Percentiles rank a stretch among this genome's conserved stretches.
These are phyloP conservation scores for Telfairia occidentalis DNA, from an alignment of 331 rosid genomes.

Conservation along the genomic window DNA sequence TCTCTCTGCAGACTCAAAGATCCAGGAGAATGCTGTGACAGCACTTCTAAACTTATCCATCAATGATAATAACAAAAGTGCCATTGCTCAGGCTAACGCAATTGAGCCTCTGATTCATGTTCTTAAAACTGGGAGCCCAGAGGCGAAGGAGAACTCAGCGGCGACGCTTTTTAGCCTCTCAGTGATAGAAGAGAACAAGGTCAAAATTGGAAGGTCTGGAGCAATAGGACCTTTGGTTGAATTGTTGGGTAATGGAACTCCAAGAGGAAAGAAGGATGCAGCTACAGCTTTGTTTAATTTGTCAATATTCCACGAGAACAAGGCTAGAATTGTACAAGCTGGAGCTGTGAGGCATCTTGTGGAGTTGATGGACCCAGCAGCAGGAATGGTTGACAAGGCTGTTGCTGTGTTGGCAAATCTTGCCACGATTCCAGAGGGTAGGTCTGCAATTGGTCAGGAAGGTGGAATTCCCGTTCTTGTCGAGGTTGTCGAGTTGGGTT, in stretches of 20 bases:
- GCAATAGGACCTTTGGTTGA: slow-evolving; percentile 87
- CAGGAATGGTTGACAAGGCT: slow-evolving; percentile 21
- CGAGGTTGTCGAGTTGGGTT: slow-evolving; percentile 24
- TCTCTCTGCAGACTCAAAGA: slow-evolving; percentile 35
- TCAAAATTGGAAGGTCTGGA: slow-evolving; percentile 86
- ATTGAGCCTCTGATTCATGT: slow-evolving; percentile 85
- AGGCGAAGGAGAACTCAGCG: slow-evolving; percentile 97
- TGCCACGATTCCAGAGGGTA: slow-evolving; percentile 19
- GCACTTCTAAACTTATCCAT: slow-evolving; percentile 95
- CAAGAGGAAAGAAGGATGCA: slow-evolving; percentile 24
- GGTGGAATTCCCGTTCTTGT: slow-evolving; percentile 19
- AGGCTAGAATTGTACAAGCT: slow-evolving; percentile 19
- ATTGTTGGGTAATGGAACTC: slow-evolving; percentile 54
- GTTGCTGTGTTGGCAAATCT: slow-evolving; percentile 25
- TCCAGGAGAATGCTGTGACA: slow-evolving; percentile 96
- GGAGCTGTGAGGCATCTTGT: slow-evolving; percentile 74
- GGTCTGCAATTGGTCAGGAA: slow-evolving; percentile 16
- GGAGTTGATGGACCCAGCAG: slow-evolving; percentile 96
- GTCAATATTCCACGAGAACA: slow-evolving; percentile 23
- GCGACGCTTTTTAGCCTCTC: slow-evolving; percentile 99
- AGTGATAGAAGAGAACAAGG: slow-evolving; percentile 92
- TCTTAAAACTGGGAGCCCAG: slow-evolving; percentile 86
- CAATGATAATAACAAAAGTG: slow-evolving; percentile 82
- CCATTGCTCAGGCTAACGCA: slow-evolving; percentile 80
- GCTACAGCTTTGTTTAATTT: slow-evolving; percentile 20